A percentile compares a stretch with the other conserved stretches of the same genome.
These are phyloP conservation scores for Colletotrichum lentis DNA, from an alignment of 2,329 filamentous ascomycete genomes.

Conservation along the genomic window DNA sequence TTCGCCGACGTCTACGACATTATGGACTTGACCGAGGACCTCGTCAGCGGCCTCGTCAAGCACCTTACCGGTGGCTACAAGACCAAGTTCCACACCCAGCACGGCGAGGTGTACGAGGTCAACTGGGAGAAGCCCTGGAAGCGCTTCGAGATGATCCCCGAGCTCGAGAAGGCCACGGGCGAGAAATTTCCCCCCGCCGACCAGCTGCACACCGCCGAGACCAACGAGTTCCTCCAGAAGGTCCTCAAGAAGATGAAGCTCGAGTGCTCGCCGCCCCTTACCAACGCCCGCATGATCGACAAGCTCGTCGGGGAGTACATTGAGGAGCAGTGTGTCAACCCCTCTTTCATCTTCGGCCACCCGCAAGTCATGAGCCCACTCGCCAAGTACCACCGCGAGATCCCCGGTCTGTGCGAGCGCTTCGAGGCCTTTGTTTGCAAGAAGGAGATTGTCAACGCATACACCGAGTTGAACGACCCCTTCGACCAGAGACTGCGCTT, in stretches of 20 bases:
- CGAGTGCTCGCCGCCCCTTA: conserved; percentile 88
- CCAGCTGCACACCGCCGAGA: conserved; percentile 88
- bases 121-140: conserved; percentile 98
- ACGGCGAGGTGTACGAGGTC: conserved; percentile 85
- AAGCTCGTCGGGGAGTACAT: conserved; percentile 94
- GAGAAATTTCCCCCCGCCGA: conserved; percentile 94
- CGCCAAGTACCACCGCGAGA: conserved; percentile 89
- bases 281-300: conserved; percentile 95
- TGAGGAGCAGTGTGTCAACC: conserved; percentile 91
- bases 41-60: conserved; percentile 90
- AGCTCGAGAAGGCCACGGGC: conserved; percentile 85
- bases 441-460: conserved; percentile 95
- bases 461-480: conserved; percentile 95
- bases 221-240: conserved; percentile 84
- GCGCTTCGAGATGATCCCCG: conserved; percentile 93
- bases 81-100: conserved; percentile 86
- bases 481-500: conserved; percentile 92
- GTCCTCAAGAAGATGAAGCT: conserved; percentile 90
- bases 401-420: conserved; percentile 88
- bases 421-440: conserved; percentile 98
- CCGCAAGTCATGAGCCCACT: conserved; percentile 72
- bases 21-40: conserved; percentile 90
- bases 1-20: conserved; percentile 91
- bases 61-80: conserved; percentile 84
- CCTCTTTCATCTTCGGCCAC: conserved; percentile 74